A percentile compares a stretch with the other conserved stretches of the same genome.
These are phyloP conservation scores for Amesomyces nigricolor DNA, from an alignment of 2,329 filamentous ascomycete genomes.

Conservation along the genomic window DNA sequence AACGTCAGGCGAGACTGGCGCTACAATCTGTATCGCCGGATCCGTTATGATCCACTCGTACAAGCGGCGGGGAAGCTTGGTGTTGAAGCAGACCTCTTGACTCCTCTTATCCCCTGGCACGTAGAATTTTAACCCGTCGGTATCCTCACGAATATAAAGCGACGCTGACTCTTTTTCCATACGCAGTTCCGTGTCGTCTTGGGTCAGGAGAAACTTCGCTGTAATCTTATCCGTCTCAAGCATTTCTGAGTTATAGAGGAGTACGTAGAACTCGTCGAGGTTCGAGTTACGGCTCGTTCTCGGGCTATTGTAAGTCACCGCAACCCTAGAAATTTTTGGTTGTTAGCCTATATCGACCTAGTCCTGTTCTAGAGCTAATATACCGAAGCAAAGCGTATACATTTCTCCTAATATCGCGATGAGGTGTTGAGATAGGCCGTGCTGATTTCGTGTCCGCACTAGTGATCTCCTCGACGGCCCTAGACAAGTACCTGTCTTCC, in stretches of 20 bases:
- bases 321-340: neutral
- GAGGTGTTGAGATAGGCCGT: conserved; percentile 22
- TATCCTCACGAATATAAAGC: conserved; percentile 1
- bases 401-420: conserved; percentile 21
- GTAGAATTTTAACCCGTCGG: neutral
- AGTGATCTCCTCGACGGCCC: conserved; percentile 31
- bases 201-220: neutral
- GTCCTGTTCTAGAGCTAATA: neutral
- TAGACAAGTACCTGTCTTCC: conserved; percentile 31
- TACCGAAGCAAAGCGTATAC: conserved; percentile 6
- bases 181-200: neutral
- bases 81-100: conserved; percentile 27
- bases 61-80: conserved; percentile 27
- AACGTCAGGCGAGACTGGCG: neutral
- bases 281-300: neutral
- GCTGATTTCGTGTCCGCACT: conserved; percentile 21
- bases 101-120: conserved; percentile 1
- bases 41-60: conserved; percentile 35
- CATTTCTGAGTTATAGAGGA: neutral
- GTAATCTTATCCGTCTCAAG: conserved; percentile 5
- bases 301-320: conserved; percentile 5
- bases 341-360: neutral
- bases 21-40: conserved; percentile 12
- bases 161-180: neutral
- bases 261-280: neutral